Evolutionary conservation across 164 flowering plant genomes (phyloP).

Genomic region (Euptelea pleiosperma): DNA sequence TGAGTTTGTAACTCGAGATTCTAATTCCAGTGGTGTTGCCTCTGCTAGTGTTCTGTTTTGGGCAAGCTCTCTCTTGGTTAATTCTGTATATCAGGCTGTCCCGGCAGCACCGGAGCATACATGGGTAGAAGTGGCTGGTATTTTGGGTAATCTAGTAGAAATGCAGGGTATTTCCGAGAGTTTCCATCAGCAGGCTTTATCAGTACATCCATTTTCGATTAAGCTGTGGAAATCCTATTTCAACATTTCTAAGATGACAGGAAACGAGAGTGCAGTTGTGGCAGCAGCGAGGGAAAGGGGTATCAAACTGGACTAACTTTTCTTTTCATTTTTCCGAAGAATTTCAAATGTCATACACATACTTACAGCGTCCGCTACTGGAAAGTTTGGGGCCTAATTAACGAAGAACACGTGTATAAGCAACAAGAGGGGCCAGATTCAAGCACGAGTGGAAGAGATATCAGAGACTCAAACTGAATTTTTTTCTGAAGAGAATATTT

Average conservation of each 20-base stretch:
- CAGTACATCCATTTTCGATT: slow-evolving; percentile 67
- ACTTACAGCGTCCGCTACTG: slow-evolving; percentile 1
- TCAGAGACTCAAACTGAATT: too few species aligned
- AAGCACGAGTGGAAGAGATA: too few species aligned
- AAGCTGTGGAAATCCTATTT: slow-evolving; percentile 60
- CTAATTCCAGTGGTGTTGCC: slow-evolving; percentile 9
- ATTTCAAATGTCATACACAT: neutral
- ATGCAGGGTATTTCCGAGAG: slow-evolving; percentile 35
- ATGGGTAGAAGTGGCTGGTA: slow-evolving; percentile 63
- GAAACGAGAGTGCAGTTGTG: slow-evolving; percentile 24
- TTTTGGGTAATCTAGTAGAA: slow-evolving; percentile 36
- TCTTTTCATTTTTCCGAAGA: neutral
- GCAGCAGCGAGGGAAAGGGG: slow-evolving; percentile 59
- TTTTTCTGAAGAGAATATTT: too few species aligned
- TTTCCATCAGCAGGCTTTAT: slow-evolving; percentile 53
- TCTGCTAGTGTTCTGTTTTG: slow-evolving; percentile 50
- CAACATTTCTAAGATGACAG: slow-evolving; percentile 22
- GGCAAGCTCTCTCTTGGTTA: slow-evolving; percentile 60
- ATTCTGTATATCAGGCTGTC: slow-evolving; percentile 49
- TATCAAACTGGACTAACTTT: slow-evolving; percentile 29
- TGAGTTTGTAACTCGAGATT: slow-evolving; percentile 28
- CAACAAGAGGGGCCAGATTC: neutral
- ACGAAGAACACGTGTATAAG: neutral
- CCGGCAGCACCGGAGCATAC: slow-evolving; percentile 70
- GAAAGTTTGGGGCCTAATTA: neutral